phyloP scores from a whole-genome alignment of 2,329 filamentous ascomycete species.

The Fusarium secorum region DNA sequence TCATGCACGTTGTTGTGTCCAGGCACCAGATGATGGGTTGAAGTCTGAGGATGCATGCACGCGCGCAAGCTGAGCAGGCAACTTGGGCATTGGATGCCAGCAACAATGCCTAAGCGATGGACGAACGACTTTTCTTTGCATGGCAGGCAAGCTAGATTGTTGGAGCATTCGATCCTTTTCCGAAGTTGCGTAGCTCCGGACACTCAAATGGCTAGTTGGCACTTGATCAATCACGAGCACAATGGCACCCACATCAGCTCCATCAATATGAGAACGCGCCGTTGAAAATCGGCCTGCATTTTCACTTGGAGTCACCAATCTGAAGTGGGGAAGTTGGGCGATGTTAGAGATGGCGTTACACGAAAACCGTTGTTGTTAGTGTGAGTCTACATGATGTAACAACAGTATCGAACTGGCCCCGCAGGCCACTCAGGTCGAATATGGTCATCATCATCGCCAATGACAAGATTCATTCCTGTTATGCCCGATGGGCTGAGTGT shows the following conservation, averaged over 20 bases:
- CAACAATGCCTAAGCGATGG: neutral
- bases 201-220: neutral
- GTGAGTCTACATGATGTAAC: slow-evolving; percentile 28
- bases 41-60: slow-evolving; percentile 12
- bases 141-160: neutral
- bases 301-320: neutral
- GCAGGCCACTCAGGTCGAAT: slow-evolving; percentile 22
- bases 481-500: slow-evolving; percentile 14
- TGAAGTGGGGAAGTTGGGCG: slow-evolving; percentile 17
- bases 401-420: slow-evolving; percentile 27
- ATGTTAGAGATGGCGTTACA: slow-evolving; percentile 25
- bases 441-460: slow-evolving; percentile 11
- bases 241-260: neutral
- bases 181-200: neutral
- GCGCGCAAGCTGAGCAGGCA: slow-evolving; percentile 1
- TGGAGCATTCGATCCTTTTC: neutral
- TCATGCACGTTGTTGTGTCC: slow-evolving; percentile 10
- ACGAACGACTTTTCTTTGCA: neutral
- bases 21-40: neutral
- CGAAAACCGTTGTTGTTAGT: slow-evolving; percentile 35
- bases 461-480: slow-evolving; percentile 3
- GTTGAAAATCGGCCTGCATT: neutral
- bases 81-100: slow-evolving; percentile 3
- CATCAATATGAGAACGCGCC: neutral
- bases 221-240: neutral